Conservation (phyloP, 495 filamentous ascomycete genomes). For the Neurospora discreta region DNA sequence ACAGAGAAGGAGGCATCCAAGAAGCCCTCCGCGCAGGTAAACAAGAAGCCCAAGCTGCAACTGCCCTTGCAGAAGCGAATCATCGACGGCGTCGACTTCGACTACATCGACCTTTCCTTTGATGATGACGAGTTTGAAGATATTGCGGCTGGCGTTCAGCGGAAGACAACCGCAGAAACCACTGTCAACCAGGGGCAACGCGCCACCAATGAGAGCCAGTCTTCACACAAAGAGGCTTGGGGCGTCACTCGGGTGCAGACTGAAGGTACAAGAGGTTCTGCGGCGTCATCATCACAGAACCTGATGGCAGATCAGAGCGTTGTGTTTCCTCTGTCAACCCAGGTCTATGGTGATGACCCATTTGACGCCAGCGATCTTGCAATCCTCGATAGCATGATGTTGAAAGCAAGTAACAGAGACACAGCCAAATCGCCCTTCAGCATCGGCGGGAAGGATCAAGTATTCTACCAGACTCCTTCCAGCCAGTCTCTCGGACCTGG, state of each 20-base stretch:
- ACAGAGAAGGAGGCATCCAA: background rate
- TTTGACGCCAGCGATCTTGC: background rate
- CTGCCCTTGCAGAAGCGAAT: background rate
- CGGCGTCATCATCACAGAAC: background rate
- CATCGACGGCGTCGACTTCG: conserved; percentile 14
- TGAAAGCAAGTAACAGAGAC: background rate
- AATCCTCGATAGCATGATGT: background rate
- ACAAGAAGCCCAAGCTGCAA: background rate
- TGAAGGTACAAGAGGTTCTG: background rate
- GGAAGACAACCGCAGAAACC: background rate
- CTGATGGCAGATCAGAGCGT: background rate
- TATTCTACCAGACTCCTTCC: background rate
- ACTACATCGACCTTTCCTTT: conserved; percentile 27
- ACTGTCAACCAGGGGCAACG: background rate
- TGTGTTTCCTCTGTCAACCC: background rate
- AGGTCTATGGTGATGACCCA: background rate
- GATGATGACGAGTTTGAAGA: conserved; percentile 6
- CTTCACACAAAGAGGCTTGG: background rate
- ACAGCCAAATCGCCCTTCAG: background rate
- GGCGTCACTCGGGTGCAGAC: background rate
- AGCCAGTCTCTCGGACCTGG: background rate
- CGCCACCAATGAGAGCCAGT: background rate
- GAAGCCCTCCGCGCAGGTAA: background rate
- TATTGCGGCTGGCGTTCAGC: background rate
- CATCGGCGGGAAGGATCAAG: background rate